A percentile compares a stretch with the other conserved stretches of the same genome.
Conservation (phyloP, 805 yeast genomes). For the Huiozyma sinensis region DNA sequence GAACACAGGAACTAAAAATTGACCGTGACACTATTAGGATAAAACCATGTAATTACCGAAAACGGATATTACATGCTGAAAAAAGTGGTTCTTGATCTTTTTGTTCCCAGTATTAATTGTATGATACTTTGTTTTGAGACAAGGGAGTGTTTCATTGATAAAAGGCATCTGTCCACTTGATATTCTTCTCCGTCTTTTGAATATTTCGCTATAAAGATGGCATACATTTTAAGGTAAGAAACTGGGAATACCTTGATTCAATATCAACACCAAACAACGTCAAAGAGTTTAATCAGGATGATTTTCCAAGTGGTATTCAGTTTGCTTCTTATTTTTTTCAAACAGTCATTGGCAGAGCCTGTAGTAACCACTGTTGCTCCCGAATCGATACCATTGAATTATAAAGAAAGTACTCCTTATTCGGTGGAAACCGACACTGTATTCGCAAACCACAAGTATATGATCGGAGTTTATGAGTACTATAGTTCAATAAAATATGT, state of each 20-base stretch:
- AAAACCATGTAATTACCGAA: too few relatives aligned
- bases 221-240: not conserved
- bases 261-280: not conserved
- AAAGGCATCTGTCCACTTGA: too few relatives aligned
- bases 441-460: slow-evolving; percentile 9
- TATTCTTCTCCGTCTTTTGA: not conserved
- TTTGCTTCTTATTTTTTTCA: not conserved
- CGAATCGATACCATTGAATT: slow-evolving; percentile 14
- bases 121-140: too few relatives aligned
- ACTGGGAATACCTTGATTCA: not conserved
- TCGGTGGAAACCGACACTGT: slow-evolving; percentile 12
- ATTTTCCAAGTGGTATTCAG: not conserved
- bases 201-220: not conserved
- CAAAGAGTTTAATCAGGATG: not conserved
- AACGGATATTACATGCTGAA: too few relatives aligned
- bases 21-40: too few relatives aligned
- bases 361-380: slow-evolving; percentile 7
- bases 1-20: too few relatives aligned
- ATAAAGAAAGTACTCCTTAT: slow-evolving; percentile 19
- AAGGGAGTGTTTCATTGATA: too few relatives aligned
- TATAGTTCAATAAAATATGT: slow-evolving; percentile 18
- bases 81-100: too few relatives aligned
- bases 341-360: slow-evolving; percentile 1
- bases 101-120: too few relatives aligned
- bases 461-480: slow-evolving; percentile 14